These are phyloP conservation scores for Pachyrhizus erosus DNA, from an alignment of 306 rosid genomes.

Conservation along the genomic window DNA sequence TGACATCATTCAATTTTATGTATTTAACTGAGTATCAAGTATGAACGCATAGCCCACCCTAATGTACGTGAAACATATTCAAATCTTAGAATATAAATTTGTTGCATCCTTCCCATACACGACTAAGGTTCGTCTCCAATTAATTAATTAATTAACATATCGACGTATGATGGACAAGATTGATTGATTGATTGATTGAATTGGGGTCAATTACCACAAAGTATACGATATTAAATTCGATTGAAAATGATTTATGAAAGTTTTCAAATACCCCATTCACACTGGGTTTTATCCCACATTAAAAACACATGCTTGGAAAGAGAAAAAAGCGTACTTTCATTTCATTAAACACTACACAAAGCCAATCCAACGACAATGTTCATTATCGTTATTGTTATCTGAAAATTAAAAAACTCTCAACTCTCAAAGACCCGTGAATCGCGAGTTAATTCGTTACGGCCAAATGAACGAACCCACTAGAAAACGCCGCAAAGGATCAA, in stretches of 20 bases:
- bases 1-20: background rate
- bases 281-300: background rate
- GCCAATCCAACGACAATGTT: no score
- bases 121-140: background rate
- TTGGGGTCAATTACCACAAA: background rate
- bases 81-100: background rate
- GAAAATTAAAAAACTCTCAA: no score
- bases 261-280: slow-evolving; percentile 16
- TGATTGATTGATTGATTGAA: no score
- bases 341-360: no score
- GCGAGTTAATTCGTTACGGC: background rate
- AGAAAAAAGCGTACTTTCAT: no score
- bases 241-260: background rate
- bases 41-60: background rate
- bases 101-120: background rate
- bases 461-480: slow-evolving; percentile 37
- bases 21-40: background rate
- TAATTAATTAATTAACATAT: background rate
- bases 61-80: background rate
- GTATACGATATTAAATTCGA: background rate
- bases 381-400: no score
- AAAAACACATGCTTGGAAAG: slow-evolving; percentile 19
- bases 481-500: slow-evolving; percentile 40
- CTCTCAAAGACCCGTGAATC: background rate
- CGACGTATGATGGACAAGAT: background rate